Base-by-base conservation (phyloP, 1,284 basidiomycete genomes). In the Sporisorium sorghi region DNA sequence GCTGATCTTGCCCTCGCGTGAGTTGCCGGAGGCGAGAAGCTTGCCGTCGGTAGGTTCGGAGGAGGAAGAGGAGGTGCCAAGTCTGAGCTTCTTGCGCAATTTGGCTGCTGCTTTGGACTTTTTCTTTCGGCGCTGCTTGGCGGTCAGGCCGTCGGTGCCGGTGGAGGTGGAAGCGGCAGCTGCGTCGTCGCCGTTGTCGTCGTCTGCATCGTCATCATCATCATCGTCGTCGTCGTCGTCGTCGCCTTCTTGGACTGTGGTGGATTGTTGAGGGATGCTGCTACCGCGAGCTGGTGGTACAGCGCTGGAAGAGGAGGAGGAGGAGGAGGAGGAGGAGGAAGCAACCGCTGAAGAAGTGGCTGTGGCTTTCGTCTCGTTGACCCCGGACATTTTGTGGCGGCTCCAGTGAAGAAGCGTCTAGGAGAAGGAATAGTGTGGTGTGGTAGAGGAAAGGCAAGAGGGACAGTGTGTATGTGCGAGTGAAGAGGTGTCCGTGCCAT, bases 111-210 rank as follows among this genome's bases (percentile, higher is more conserved):
- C 72, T 54, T 80, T 80, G 47, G 65, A 73, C 63, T 78, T 79
- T 39, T 81, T 79, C 70, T 79, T 79, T 49, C 78, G 76, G 19
- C 63, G 58, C 51, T 79, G 76, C 49, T 79, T 80, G 9, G 77
- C 42, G 28, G 51, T 76, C 5, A 62, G 51, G 24, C 37, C 56
- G 14, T 66, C 58, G 7, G 49, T 15, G 14, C 59, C 60, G 30
- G 47, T 24, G 5, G 57, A 10, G 17, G 43, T 44, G 11, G 47
- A 17, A 5, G 35, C 33, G 26, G 26, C 49, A 17, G 48, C 59
- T 5, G 53, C 68, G 10, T 53, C 52, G n/a, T 56, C 69, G 0
- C 46, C 61, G 1, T 65, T 56, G 30, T 62, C 69, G 14, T 66
- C 69, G 9, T 44, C 47, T 1, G 48, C 53, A 5, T 46, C 55